A percentile compares a stretch with the other conserved stretches of the same genome.
Conservation (phyloP, 2,329 filamentous ascomycete genomes). For the Neopestalotiopsis rosae region DNA sequence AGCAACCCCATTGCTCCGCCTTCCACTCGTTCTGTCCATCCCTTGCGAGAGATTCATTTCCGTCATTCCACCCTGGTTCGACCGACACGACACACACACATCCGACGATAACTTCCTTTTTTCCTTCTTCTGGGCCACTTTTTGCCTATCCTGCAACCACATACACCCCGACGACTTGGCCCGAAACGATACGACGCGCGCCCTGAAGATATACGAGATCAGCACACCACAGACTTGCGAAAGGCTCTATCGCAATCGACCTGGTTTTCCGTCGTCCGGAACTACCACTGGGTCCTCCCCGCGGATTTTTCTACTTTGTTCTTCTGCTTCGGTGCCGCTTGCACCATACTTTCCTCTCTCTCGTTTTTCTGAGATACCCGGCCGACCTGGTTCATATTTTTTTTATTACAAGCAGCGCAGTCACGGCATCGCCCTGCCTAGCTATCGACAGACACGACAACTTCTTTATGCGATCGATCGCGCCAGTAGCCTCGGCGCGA, state of each 20-base stretch:
- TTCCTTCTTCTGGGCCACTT: background rate
- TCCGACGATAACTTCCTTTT: background rate
- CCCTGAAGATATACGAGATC: background rate
- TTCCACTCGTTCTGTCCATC: background rate
- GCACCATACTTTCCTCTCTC: background rate
- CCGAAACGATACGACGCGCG: background rate
- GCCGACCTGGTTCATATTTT: background rate
- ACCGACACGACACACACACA: background rate
- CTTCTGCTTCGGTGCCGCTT: background rate
- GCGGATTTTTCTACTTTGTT: background rate
- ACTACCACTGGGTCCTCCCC: background rate
- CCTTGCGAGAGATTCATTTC: background rate
- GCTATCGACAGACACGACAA: conserved; percentile 16
- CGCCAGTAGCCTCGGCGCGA: conserved; percentile 34
- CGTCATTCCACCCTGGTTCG: background rate
- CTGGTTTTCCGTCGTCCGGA: background rate
- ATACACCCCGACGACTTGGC: background rate
- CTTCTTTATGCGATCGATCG: conserved; percentile 39
- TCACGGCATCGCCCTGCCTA: background rate
- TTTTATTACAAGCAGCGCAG: background rate
- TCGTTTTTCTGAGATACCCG: background rate
- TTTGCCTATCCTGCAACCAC: background rate
- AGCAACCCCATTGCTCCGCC: background rate
- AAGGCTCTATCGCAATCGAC: background rate
- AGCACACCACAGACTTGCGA: background rate